A percentile compares a stretch with the other conserved stretches of the same genome.
phyloP scores from a whole-genome alignment of 805 yeast species.

The Candida manassasensis region DNA sequence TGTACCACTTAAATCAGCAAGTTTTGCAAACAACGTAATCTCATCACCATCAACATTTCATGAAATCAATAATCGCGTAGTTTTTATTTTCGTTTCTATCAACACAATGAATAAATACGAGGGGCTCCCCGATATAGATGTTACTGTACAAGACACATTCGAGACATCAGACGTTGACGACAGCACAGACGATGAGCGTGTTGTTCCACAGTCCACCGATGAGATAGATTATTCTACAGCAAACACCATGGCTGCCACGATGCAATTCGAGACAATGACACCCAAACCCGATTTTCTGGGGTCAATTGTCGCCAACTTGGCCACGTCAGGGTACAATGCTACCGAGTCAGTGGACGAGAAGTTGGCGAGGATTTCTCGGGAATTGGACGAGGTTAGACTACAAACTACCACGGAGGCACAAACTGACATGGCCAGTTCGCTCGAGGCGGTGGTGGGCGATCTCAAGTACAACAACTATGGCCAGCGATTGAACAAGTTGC shows the following conservation, averaged over 20 bases:
- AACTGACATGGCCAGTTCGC: neutral
- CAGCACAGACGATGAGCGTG: slow-evolving; percentile 14
- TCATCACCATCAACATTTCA: no score
- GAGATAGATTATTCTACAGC: slow-evolving; percentile 22
- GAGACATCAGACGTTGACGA: slow-evolving; percentile 8
- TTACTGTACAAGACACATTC: slow-evolving; percentile 1
- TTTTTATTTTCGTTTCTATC: no score
- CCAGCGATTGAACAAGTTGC: neutral
- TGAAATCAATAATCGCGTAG: no score
- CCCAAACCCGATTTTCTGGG: slow-evolving; percentile 38
- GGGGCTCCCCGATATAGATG: slow-evolving; percentile 3
- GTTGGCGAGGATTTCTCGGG: slow-evolving; percentile 33
- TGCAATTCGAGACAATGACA: slow-evolving; percentile 5
- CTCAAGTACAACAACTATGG: neutral
- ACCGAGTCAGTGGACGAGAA: slow-evolving; percentile 37
- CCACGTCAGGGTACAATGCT: slow-evolving; percentile 21
- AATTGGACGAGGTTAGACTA: slow-evolving; percentile 31
- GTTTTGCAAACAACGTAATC: no score
- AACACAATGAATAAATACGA: slow-evolving; percentile 11
- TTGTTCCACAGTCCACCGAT: slow-evolving; percentile 9
- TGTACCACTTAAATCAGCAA: slow-evolving; percentile 5
- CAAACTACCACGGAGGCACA: neutral
- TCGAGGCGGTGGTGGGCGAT: neutral
- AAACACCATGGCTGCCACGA: slow-evolving; percentile 8
- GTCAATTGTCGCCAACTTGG: slow-evolving; percentile 15